These are phyloP conservation scores for Alternaria longipes DNA, from an alignment of 2,329 filamentous ascomycete species.

Conservation along the genomic window DNA sequence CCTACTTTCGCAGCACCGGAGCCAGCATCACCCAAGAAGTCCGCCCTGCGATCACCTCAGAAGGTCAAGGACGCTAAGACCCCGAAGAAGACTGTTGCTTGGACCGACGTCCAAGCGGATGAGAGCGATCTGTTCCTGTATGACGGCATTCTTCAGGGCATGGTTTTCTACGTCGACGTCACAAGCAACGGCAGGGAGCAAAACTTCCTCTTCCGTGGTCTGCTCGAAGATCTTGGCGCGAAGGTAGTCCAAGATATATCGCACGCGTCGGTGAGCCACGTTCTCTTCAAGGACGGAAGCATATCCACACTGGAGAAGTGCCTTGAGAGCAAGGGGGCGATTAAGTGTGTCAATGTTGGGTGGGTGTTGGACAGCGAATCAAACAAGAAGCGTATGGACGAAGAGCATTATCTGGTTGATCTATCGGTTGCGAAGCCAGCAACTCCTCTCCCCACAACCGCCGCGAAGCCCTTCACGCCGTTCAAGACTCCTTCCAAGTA, in stretches of 20 bases:
- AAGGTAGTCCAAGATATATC: slow-evolving; percentile 73
- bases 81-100: slow-evolving; percentile 51
- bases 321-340: slow-evolving; percentile 73
- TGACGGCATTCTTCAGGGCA: slow-evolving; percentile 60
- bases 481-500: slow-evolving; percentile 44
- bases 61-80: slow-evolving; percentile 40
- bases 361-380: slow-evolving; percentile 77
- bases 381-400: slow-evolving; percentile 46
- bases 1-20: slow-evolving; percentile 20
- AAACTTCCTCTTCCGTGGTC: slow-evolving; percentile 74
- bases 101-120: slow-evolving; percentile 32
- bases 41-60: slow-evolving; percentile 49
- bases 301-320: slow-evolving; percentile 84
- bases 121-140: slow-evolving; percentile 34
- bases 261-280: slow-evolving; percentile 82
- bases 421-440: slow-evolving; percentile 33
- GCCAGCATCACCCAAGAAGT: slow-evolving; percentile 40
- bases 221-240: slow-evolving; percentile 83
- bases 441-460: slow-evolving; percentile 30
- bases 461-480: slow-evolving; percentile 40
- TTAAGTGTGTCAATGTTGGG: slow-evolving; percentile 85
- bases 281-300: slow-evolving; percentile 88
- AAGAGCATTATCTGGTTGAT: slow-evolving; percentile 44
- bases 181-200: slow-evolving; percentile 74
- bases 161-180: slow-evolving; percentile 83